Evolutionary conservation across 768 basidiomycete genomes (phyloP), one percentile per base, ranked within the genome.

Genomic region (Suillus discolor): DNA sequence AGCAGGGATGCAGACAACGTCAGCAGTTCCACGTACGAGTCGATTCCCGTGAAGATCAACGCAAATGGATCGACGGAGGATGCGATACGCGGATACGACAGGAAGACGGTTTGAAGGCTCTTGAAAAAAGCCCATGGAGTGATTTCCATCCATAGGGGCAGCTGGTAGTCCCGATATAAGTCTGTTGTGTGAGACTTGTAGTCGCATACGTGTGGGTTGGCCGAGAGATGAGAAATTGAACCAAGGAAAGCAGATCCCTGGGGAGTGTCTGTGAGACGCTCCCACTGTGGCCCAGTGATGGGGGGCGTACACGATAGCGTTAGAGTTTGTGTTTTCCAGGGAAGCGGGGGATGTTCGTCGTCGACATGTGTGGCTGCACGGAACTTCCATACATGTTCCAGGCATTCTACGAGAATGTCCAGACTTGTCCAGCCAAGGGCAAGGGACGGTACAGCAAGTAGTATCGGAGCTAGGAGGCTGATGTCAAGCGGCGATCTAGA

Each of bases 241-340:
- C 69, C 65, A 4, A 83, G 72, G 67, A 80, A 80, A 6, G 69
- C 65, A 2, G 71, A 54, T 4, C 82, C 81, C 6, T 74, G 73
- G 18, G 62, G 39, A 13, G 68, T 78, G 16, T 71, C 71, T 18
- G 70, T 76, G 28, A 82, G 66, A 6, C 76, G 73, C 51, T 53
- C 51, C 51, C 51, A 53, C 28, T 28, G 28, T 53, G 57, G 74
- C 78, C 81, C 79, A 20, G 71, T 72, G 25, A 69, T 76, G 28
- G 82, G 66, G 8, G 76, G 73, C 53, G 73, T 36, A 6, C 81
- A 81, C 8, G 73, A 74, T 34, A 83, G 71, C 0, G 76, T 78
- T 16, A 80, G 70, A 49, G 69, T 66, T 11, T n/a, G 31, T 8
- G 65, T 66, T 16, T 31, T 54, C 67, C 67, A 68, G 4, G 65